Conservation (phyloP, 2,329 filamentous ascomycete species). For the Neonectria hederae region DNA sequence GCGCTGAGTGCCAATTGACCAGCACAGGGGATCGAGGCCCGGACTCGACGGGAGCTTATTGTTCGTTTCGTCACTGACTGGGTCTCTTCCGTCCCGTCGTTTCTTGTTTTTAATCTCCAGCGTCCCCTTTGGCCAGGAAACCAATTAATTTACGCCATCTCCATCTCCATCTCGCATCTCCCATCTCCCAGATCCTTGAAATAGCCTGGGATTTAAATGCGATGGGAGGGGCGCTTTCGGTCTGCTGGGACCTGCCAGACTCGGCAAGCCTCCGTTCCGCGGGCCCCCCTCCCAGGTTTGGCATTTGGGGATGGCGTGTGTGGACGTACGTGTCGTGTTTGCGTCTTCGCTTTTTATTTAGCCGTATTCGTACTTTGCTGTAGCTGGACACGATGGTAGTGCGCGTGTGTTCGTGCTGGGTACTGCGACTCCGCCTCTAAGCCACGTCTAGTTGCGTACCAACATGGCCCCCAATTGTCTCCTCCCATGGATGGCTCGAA, state of each 20-base stretch:
- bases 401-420: too few relatives aligned
- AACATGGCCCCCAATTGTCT: not conserved
- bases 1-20: not conserved
- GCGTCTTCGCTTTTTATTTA: slow-evolving; percentile 9
- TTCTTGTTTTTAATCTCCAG: not conserved
- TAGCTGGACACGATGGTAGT: not conserved
- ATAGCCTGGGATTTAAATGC: not conserved
- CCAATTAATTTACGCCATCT: slow-evolving; percentile 4
- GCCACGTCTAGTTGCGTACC: slow-evolving; percentile 10
- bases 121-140: slow-evolving; percentile 17
- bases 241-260: slow-evolving; percentile 5
- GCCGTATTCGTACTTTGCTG: slow-evolving; percentile 1
- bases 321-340: slow-evolving; percentile 8
- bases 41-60: not conserved
- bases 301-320: not conserved
- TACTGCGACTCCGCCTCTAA: slow-evolving; percentile 7
- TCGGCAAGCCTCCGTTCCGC: slow-evolving; percentile 10
- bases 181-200: not conserved
- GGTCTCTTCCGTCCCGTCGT: not conserved
- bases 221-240: not conserved
- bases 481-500: too few relatives aligned
- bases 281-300: not conserved
- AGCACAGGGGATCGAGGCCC: not conserved
- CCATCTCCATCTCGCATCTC: slow-evolving; percentile 9
- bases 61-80: not conserved